Evolutionary conservation across 176 grass and related monocot genomes (phyloP), one percentile per base, ranked within the genome.

Genomic region (Aegilops longissima): DNA sequence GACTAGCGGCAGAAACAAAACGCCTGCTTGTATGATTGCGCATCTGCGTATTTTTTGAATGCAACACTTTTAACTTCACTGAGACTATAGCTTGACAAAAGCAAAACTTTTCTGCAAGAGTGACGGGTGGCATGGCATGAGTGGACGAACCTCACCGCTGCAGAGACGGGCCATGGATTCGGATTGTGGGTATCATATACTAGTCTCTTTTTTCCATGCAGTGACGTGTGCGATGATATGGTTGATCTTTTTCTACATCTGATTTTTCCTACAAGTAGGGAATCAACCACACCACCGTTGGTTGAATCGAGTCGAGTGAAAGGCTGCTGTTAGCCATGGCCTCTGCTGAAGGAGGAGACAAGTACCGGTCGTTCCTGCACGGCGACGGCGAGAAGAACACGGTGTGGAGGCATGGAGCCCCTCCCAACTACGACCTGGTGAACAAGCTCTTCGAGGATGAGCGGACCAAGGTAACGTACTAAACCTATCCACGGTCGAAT

Each of bases 401-500:
- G 0, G 84, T 85, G 63, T 97, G 92, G 95, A 87, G 89, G 69
- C 18, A 24, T 4, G 95, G 95, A 35, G 79, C 51, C 25, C 95
- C 92, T 18, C 92, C 95, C 27, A 94, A 90, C 70, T 97, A 88
- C 80, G 92, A 91, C 77, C 1, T 70, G 31, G 95, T 94, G 17
- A 89, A 97, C 90, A 91, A 91, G 84, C 92, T 94, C 34, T 97
- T 97, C 72, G 90, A 97, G 78, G 95, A 84, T 1, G 95, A 88
- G 39, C 38, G 95, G 59, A 97, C 95, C 1, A 49, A 93, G 80
- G 91, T 92, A 80, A 80, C 13, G 0, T 5, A 47, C 11, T 36
- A 36, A 36, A 36, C 0, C 2, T 12, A 11, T 12, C 3, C 47
- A 51, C 4, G 47, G 0, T 0, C 5, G 14, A 17, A 52, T 52